These are phyloP conservation scores for Tilletia setariae DNA, from an alignment of 1,284 basidiomycete genomes.

Conservation along the genomic window DNA sequence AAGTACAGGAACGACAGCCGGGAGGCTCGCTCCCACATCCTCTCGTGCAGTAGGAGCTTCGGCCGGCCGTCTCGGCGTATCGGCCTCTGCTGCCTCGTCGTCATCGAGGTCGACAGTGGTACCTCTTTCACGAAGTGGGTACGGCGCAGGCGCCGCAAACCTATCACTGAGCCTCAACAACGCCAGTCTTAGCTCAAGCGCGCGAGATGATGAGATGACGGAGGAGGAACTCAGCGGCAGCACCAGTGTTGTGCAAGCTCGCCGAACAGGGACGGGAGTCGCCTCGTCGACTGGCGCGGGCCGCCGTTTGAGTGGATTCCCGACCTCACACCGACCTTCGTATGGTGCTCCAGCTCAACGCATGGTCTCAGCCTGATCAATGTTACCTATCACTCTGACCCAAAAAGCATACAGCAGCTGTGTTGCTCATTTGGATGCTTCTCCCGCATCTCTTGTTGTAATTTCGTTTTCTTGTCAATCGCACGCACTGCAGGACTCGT, in stretches of 20 bases:
- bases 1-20: background rate
- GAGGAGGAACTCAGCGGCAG: background rate
- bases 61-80: no score
- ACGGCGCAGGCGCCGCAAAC: no score
- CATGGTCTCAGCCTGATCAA: no score
- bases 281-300: background rate
- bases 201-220: slow-evolving; percentile 7
- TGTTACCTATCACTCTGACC: no score
- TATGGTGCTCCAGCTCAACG: background rate
- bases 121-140: background rate
- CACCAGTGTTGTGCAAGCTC: background rate
- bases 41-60: background rate
- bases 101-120: no score
- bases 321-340: background rate
- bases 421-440: no score
- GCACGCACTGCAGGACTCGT: no score
- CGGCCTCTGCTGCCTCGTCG: no score
- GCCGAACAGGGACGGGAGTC: background rate
- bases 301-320: background rate
- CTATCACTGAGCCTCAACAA: no score
- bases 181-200: background rate
- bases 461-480: no score
- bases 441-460: no score
- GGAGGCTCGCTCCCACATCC: background rate
- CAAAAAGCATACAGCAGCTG: no score